These are phyloP conservation scores for Tetracentron sinense DNA, from an alignment of 164 flowering plant genomes.

Conservation along the genomic window DNA sequence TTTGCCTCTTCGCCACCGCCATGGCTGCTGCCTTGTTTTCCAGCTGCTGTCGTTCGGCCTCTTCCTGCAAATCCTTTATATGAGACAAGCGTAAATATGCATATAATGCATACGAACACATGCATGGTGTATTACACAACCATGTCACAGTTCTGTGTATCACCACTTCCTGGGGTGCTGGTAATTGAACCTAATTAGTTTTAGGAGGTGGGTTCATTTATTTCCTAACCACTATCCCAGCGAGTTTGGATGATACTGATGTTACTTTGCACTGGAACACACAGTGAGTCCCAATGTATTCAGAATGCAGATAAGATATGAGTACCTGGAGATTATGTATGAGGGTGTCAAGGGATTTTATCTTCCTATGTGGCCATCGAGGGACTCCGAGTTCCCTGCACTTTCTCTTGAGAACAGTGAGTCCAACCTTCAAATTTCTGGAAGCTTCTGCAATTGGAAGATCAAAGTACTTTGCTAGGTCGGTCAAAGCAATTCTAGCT, in stretches of 20 bases:
- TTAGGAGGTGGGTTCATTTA: neutral
- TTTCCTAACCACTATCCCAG: no score
- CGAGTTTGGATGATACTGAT: no score
- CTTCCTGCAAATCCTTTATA: slow-evolving; percentile 34
- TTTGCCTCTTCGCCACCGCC: slow-evolving; percentile 55
- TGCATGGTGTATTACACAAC: no score
- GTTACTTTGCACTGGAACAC: no score
- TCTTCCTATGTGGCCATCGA: slow-evolving; percentile 75
- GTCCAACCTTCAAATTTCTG: slow-evolving; percentile 48
- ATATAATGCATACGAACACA: no score
- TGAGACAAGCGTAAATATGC: slow-evolving; percentile 6
- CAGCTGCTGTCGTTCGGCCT: slow-evolving; percentile 37
- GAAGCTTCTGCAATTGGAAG: slow-evolving; percentile 64
- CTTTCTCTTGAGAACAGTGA: slow-evolving; percentile 60
- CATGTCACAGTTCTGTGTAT: no score
- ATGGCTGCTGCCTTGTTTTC: slow-evolving; percentile 38
- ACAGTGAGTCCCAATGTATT: no score
- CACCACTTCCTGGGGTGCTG: no score
- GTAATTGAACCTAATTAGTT: no score
- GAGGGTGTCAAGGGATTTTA: slow-evolving; percentile 61
- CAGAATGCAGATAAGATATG: slow-evolving; percentile 1
- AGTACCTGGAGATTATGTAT: slow-evolving; percentile 58
- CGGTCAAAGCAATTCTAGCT: slow-evolving; percentile 42
- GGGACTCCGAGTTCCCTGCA: slow-evolving; percentile 69
- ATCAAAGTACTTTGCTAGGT: slow-evolving; percentile 53